These are phyloP conservation scores for Erodium maritimum DNA, from an alignment of 345 rosid genomes.

Conservation along the genomic window DNA sequence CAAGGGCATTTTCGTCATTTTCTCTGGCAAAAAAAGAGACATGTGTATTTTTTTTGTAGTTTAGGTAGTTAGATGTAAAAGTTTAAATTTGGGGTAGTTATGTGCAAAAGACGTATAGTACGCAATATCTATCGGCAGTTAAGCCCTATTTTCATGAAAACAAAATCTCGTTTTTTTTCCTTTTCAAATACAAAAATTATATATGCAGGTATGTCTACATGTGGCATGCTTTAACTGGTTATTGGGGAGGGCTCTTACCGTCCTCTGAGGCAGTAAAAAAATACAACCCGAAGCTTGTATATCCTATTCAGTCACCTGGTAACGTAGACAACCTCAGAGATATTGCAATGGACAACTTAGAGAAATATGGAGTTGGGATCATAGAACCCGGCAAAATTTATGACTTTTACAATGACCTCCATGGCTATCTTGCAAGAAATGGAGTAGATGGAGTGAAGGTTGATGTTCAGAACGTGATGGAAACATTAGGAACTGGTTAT, in stretches of 20 bases:
- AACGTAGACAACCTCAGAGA: slow-evolving; percentile 22
- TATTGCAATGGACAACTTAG: slow-evolving; percentile 27
- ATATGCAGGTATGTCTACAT: slow-evolving; percentile 39
- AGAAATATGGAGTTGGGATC: slow-evolving; percentile 32
- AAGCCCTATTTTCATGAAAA: too few species aligned
- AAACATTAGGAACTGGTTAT: slow-evolving; percentile 40
- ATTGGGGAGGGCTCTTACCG: slow-evolving; percentile 54
- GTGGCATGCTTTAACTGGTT: slow-evolving; percentile 55
- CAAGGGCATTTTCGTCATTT: too few species aligned
- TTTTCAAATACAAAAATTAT: too few species aligned
- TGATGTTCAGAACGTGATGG: slow-evolving; percentile 33
- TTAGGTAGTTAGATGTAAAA: too few species aligned
- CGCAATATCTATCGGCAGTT: too few species aligned
- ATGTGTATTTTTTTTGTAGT: too few species aligned
- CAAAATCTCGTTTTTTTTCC: too few species aligned
- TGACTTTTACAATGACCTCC: slow-evolving; percentile 39
- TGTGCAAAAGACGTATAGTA: too few species aligned
- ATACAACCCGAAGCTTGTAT: slow-evolving; percentile 33
- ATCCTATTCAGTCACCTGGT: slow-evolving; percentile 39
- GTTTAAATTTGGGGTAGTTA: too few species aligned
- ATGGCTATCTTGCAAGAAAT: slow-evolving; percentile 27
- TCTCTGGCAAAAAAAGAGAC: too few species aligned
- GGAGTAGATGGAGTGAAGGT: slow-evolving; percentile 44
- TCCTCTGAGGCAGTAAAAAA: slow-evolving; percentile 37
- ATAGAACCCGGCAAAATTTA: slow-evolving; percentile 25